These are phyloP conservation scores for Mycena haematopus DNA, from an alignment of 768 basidiomycete genomes.

Conservation along the genomic window DNA sequence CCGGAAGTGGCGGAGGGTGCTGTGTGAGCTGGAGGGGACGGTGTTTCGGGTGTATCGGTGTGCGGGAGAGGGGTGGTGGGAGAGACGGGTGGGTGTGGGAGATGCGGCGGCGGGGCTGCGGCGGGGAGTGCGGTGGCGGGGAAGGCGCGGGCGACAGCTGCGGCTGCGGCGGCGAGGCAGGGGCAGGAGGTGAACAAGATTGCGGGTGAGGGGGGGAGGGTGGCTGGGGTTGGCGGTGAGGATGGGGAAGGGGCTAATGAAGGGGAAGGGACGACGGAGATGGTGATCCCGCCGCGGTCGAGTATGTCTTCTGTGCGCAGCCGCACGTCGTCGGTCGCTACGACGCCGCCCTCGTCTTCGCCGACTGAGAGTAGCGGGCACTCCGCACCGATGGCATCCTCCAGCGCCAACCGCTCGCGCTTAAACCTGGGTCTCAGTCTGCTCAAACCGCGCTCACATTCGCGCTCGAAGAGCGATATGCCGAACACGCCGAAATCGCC, in stretches of 20 bases:
- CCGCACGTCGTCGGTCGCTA: conserved; percentile 19
- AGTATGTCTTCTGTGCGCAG: conserved; percentile 27
- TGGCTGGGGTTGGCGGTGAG: conserved; percentile 15
- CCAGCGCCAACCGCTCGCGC: conserved; percentile 43
- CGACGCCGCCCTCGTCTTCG: conserved; percentile 16
- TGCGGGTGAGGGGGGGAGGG: conserved; percentile 34
- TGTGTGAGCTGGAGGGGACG: conserved; percentile 95
- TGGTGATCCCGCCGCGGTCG: conserved; percentile 27
- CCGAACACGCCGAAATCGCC: conserved; percentile 31
- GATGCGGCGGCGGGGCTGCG: conserved; percentile 49
- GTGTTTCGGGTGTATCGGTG: conserved; percentile 77
- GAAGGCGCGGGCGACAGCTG: conserved; percentile 31
- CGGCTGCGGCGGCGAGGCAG: conserved; percentile 31
- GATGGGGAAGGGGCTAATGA: neutral
- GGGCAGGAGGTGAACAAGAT: conserved; percentile 31
- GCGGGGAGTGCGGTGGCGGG: conserved; percentile 33
- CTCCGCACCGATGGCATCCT: too few relatives aligned
- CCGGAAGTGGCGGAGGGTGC: conserved; percentile 87
- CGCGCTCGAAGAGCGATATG: conserved; percentile 48
- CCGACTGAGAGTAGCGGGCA: conserved; percentile 29
- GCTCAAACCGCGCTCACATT: conserved; percentile 51
- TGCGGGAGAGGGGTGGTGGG: conserved; percentile 71
- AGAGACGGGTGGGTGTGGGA: conserved; percentile 75
- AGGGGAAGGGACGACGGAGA: conserved; percentile 31
- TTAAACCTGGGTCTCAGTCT: conserved; percentile 51